Base-by-base conservation (phyloP, 164 flowering plant genomes). In the Annona cherimola region DNA sequence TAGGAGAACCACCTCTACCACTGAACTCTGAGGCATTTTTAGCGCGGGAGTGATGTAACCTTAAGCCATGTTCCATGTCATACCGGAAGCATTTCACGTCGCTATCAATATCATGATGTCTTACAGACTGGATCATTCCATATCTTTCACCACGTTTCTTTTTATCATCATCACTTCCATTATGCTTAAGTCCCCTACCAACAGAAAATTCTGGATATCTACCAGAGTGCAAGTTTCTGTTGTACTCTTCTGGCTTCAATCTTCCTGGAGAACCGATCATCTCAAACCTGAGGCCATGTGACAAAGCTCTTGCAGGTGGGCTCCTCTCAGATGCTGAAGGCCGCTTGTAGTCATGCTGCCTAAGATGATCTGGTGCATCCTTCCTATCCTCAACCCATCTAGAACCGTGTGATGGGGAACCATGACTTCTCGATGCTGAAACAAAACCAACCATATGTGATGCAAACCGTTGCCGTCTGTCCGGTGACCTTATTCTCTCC, bases 361-460 rank as follows among this genome's bases (percentile, higher is more conserved):
- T 84, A 41, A 74, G 66, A 70, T 82, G 77, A 74, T 73, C 72
- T 19, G 69, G 76, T 45, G 45, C 67, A 76, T 76, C 78, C 78
- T 64, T 76, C 68, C 78, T 69, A 50, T 81, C 81, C 59, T 72
- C 84, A 50, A 77, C 64, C 85, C 84, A 81, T 74, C 86, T 79
- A 39, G 77, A 42, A 42, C 73, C 8, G 63, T 68, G 78, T 39
- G 76, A 72, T 18, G 84, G 83, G 55, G 85, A 81, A 72, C 70
- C 74, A 45, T 74, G 77, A 46, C 76, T 73, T 80, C 82, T 74
- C 39, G 86, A 68, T 26, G 72, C 71, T 41, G 86, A 67, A 35
- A 60, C 60, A 73, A 77, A 82, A 64, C 72, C 74, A 11, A 67
- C 74, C 8, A 72, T 65, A 67, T 71, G 79, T 55, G 81, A 83